Conservation (phyloP, 352 stramenopile species). For the Phytopythium helicoides region DNA sequence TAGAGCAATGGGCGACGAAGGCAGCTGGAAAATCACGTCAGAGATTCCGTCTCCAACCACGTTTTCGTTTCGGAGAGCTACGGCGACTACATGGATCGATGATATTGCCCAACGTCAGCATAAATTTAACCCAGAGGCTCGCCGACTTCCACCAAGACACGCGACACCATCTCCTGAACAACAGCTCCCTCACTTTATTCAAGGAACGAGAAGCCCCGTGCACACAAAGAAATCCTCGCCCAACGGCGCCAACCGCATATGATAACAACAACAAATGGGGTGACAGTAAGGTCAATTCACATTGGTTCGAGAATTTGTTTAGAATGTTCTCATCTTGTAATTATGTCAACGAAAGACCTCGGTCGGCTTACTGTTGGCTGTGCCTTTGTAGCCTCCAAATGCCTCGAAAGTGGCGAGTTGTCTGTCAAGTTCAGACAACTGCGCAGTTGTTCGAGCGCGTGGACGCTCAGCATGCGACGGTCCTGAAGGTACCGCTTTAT, state of each 20-base stretch:
- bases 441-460: constrained; percentile 45
- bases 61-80: constrained; percentile 56
- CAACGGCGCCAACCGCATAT: background rate
- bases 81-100: constrained; percentile 63
- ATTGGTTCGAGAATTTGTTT: constrained; percentile 2
- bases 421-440: constrained; percentile 48
- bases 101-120: constrained; percentile 53
- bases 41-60: constrained; percentile 54
- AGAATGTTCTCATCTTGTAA: constrained; percentile 14
- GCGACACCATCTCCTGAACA: constrained; percentile 20
- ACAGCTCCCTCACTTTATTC: constrained; percentile 45
- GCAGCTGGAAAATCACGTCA: constrained; percentile 62
- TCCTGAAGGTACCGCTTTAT: constrained; percentile 46
- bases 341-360: constrained; percentile 43
- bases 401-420: constrained; percentile 50
- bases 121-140: constrained; percentile 35
- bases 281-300: background rate
- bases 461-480: constrained; percentile 27
- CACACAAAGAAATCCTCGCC: constrained; percentile 17
- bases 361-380: constrained; percentile 1
- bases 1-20: constrained; percentile 48
- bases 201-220: constrained; percentile 41
- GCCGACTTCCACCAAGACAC: constrained; percentile 2
- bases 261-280: background rate
- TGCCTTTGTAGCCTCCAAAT: constrained; percentile 31